Evolutionary conservation across 495 filamentous ascomycete genomes (phyloP).

Genomic region (Tricharina praecox): DNA sequence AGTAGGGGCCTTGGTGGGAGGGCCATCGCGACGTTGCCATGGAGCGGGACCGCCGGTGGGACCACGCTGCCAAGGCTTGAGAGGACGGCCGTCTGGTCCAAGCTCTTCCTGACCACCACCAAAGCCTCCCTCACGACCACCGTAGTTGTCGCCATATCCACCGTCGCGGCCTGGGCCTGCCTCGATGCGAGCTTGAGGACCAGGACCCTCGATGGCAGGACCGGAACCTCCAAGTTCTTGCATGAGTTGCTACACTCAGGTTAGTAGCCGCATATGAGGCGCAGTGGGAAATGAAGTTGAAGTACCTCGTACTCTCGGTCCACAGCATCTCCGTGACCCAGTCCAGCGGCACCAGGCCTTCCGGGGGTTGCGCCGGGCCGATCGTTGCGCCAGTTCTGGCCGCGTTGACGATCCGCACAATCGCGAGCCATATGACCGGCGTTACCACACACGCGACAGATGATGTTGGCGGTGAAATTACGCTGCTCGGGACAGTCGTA

Average conservation of each 20-base stretch:
- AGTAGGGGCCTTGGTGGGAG: conserved; percentile 17
- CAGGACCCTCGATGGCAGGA: conserved; percentile 39
- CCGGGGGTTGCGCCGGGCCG: conserved; percentile 18
- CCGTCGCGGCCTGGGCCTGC: conserved; percentile 52
- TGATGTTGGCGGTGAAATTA: conserved; percentile 97
- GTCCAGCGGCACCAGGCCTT: conserved; percentile 41
- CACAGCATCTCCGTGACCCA: conserved; percentile 64
- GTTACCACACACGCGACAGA: conserved; percentile 95
- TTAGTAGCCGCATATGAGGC: conserved; percentile 25
- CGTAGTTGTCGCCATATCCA: conserved; percentile 33
- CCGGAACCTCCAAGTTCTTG: conserved; percentile 73
- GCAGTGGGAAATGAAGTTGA: neutral
- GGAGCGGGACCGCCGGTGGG: conserved; percentile 79
- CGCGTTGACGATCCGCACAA: conserved; percentile 82
- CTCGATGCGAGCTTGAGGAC: conserved; percentile 63
- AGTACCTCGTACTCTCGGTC: conserved; percentile 85
- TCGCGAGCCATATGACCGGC: conserved; percentile 85
- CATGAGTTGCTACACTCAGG: conserved; percentile 68
- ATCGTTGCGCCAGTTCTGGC: conserved; percentile 76
- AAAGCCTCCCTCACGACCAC: conserved; percentile 27
- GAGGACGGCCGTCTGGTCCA: conserved; percentile 34
- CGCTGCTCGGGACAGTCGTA: conserved; percentile 96
- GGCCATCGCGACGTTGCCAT: conserved; percentile 34
- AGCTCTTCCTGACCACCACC: conserved; percentile 32
- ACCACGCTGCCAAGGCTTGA: conserved; percentile 82